A percentile compares a stretch with the other conserved stretches of the same genome.
These are phyloP conservation scores for Strigomonas culicis DNA, from an alignment of 208 protist species.

Conservation along the genomic window DNA sequence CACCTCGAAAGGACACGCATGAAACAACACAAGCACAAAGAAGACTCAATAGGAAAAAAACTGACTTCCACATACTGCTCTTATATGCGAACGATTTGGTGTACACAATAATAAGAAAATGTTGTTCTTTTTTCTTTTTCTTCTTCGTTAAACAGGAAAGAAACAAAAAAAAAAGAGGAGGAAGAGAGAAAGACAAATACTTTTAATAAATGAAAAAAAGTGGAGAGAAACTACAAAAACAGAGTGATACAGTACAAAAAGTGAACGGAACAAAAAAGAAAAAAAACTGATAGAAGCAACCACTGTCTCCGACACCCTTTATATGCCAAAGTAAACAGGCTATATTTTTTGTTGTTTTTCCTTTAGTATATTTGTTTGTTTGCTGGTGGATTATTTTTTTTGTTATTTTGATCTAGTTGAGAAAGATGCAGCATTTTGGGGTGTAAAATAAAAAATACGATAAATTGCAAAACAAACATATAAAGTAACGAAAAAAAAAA, in stretches of 20 bases:
- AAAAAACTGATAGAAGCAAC: slow-evolving; percentile 6
- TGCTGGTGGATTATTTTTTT: background rate
- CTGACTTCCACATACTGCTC: no score
- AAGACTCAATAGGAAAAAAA: no score
- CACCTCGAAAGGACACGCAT: no score
- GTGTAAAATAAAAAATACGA: slow-evolving; percentile 8
- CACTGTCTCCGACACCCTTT: background rate
- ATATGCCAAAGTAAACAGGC: background rate
- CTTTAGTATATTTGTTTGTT: background rate
- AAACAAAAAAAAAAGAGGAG: slow-evolving; percentile 14
- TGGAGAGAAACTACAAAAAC: background rate
- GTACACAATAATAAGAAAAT: no score
- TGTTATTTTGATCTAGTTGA: background rate
- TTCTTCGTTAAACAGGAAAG: no score
- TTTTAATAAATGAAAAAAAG: slow-evolving; percentile 10
- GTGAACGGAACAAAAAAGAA: slow-evolving; percentile 6
- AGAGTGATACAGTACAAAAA: slow-evolving; percentile 4
- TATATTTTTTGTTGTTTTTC: background rate
- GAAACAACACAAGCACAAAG: no score
- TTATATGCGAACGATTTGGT: no score
- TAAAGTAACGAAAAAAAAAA: background rate
- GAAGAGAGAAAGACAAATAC: background rate
- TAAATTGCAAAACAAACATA: slow-evolving; percentile 6
- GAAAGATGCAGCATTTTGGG: background rate
- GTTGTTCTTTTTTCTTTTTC: no score